phyloP scores from a whole-genome alignment of 495 filamentous ascomycete species.

The Penicillium nucicola region DNA sequence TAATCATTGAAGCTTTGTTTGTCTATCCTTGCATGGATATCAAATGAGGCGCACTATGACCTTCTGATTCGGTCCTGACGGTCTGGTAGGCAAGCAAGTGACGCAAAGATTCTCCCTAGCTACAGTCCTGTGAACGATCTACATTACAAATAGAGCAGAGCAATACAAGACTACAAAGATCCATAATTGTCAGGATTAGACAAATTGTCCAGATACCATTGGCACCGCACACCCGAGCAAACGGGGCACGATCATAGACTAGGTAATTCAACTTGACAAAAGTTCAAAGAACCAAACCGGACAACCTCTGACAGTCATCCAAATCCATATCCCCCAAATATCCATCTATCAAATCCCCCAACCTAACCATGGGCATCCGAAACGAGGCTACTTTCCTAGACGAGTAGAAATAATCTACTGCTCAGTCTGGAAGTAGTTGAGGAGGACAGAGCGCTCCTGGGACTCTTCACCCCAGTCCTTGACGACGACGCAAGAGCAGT shows the following conservation, averaged over 20 bases:
- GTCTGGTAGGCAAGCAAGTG: too few species aligned
- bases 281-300: conserved; percentile 4
- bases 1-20: too few species aligned
- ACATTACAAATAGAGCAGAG: too few species aligned
- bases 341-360: conserved; percentile 3
- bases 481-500: conserved; percentile 99
- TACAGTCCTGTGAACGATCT: too few species aligned
- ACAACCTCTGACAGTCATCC: too few species aligned
- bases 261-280: not conserved
- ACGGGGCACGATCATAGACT: conserved; percentile 22
- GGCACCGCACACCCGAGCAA: conserved; percentile 23
- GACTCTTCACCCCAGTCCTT: conserved; percentile 99
- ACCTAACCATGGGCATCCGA: conserved; percentile 1
- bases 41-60: too few species aligned
- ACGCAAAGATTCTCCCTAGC: too few species aligned
- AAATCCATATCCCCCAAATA: not conserved
- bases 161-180: too few species aligned
- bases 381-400: conserved; percentile 2
- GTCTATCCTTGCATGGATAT: too few species aligned
- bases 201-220: conserved; percentile 15
- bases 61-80: too few species aligned
- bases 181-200: conserved; percentile 13
- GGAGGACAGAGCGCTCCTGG: conserved; percentile 93
- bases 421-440: conserved; percentile 99
- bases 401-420: conserved; percentile 46